Evolutionary conservation across 352 stramenopile species (phyloP), one percentile per base, ranked within the genome.

Genomic region (Phytophthora palmivora): DNA sequence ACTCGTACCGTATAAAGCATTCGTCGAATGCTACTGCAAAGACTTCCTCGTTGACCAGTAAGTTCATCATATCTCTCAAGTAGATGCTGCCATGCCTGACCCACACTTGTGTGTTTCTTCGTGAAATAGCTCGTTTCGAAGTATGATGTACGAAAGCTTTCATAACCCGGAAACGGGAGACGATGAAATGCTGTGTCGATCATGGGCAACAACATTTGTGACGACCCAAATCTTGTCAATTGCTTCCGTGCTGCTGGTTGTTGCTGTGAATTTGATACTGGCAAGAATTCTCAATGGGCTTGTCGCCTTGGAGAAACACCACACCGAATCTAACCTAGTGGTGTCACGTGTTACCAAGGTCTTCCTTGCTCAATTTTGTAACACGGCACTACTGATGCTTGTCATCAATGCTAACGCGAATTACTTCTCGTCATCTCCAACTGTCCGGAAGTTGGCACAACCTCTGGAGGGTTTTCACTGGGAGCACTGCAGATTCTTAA

Each of bases 21-120:
- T 95, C 28, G 78, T 95, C 24, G 84, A 92, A 67, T 95, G 87
- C 70, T 93, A 79, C 59, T 95, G 84, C 72, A 89, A 89, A 57
- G 79, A 61, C 32, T 58, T 82, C 12, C 71, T 93, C 18, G 53
- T 55, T 16, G 51, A 70, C 14, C 58, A 89, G 58, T 87, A 72
- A 37, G 70, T 69, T 45, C 33, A 15, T 21, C 12, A 11, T 10
- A 37, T 6, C 6, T 49, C 24, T n/a, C n/a, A n/a, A n/a, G n/a
- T 6, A 28, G 24, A 28, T 28, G 3, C 24, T 28, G 24, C 24
- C 3, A 28, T 28, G 24, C 24, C 6, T 6, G 6, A 3, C 24
- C 24, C 3, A 28, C 24, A 28, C 6, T n/a, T n/a, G n/a, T 28
- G 24, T 28, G 24, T 28, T 28, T 34, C 30, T 34, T 34, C 30